Evolutionary conservation across 306 rosid species (phyloP).

Genomic region (Dryas octopetala): DNA sequence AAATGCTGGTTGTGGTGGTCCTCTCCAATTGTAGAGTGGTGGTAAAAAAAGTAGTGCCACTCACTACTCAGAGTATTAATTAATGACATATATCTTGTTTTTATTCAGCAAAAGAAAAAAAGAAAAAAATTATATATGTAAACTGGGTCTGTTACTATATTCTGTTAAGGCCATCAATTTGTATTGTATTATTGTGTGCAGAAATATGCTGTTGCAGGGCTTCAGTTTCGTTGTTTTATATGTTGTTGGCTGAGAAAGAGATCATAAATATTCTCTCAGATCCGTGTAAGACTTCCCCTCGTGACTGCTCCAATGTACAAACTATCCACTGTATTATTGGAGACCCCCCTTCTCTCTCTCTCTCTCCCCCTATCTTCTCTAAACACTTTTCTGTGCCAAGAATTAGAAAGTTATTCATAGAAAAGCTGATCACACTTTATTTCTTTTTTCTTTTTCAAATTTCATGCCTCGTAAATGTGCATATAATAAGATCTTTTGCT

Average conservation of each 20-base stretch:
- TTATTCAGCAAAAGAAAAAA: background rate
- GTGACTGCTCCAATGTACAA: constrained; percentile 75
- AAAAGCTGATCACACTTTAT: constrained; percentile 32
- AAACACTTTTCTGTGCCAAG: constrained; percentile 12
- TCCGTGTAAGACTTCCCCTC: constrained; percentile 53
- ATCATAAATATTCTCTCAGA: constrained; percentile 58
- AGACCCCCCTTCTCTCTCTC: constrained; percentile 28
- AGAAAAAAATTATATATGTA: background rate
- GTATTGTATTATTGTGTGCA: constrained; percentile 58
- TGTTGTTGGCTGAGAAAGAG: constrained; percentile 71
- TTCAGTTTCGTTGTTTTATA: constrained; percentile 66
- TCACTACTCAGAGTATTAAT: no score
- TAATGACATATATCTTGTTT: background rate
- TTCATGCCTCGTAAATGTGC: background rate
- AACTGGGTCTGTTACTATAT: constrained; percentile 19
- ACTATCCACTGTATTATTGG: constrained; percentile 67
- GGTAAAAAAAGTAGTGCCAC: no score
- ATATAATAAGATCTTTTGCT: no score
- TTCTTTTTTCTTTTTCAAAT: background rate
- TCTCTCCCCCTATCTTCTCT: background rate
- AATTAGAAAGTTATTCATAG: constrained; percentile 9
- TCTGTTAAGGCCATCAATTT: constrained; percentile 45
- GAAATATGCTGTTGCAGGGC: constrained; percentile 56
- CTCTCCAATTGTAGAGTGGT: no score
- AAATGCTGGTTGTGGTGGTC: no score